Conservation (phyloP, 441 rosid genomes). For the Melastoma candidum region DNA sequence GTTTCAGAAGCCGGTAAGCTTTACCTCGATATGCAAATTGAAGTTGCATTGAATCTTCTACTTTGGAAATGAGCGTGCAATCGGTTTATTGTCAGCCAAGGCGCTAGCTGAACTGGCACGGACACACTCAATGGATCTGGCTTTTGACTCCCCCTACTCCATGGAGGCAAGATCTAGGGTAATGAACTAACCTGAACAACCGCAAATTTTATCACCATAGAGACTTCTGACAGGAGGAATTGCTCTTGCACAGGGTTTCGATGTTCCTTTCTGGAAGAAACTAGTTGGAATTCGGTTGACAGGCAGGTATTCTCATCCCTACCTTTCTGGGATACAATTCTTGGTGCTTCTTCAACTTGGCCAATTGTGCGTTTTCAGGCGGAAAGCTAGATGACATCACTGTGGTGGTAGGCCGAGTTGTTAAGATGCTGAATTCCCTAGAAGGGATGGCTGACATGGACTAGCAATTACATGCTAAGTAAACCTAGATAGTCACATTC, state of each 20-base stretch:
- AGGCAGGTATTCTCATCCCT: slow-evolving; percentile 25
- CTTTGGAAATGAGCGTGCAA: slow-evolving; percentile 4
- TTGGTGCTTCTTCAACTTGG: not conserved
- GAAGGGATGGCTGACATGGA: too few species aligned
- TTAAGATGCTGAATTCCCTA: not conserved
- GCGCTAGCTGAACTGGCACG: slow-evolving; percentile 70
- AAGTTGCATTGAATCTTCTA: too few species aligned
- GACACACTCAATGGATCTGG: slow-evolving; percentile 50
- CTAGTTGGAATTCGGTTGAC: slow-evolving; percentile 70
- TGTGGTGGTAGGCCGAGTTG: slow-evolving; percentile 65
- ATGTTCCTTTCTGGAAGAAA: slow-evolving; percentile 75
- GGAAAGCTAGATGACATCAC: slow-evolving; percentile 90
- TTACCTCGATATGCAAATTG: slow-evolving; percentile 2
- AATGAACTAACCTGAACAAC: not conserved
- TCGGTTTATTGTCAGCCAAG: slow-evolving; percentile 52
- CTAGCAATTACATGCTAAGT: too few species aligned
- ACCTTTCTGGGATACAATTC: not conserved
- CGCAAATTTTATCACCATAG: not conserved
- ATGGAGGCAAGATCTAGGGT: slow-evolving; percentile 84
- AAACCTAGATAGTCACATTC: too few species aligned
- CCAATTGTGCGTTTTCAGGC: slow-evolving; percentile 28
- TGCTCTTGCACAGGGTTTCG: slow-evolving; percentile 42
- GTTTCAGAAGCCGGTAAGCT: slow-evolving; percentile 55
- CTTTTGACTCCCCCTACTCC: slow-evolving; percentile 70
- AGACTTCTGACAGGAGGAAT: not conserved